Base-by-base conservation (phyloP, 192 early-diverging fungal species). In the Coemansia sp. region DNA sequence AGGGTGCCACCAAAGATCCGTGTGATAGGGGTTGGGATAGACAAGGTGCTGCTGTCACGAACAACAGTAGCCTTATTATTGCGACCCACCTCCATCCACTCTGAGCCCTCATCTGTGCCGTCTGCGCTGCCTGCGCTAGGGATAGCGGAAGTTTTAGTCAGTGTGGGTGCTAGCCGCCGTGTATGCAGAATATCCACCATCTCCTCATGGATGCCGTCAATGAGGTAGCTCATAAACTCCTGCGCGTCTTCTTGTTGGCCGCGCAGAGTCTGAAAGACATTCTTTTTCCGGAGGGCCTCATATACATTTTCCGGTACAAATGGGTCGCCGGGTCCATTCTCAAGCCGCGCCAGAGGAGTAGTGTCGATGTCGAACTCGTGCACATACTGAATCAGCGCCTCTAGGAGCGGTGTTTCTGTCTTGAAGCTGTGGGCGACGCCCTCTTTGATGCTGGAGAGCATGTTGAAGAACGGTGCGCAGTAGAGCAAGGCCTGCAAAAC, bases 231-330 rank as follows among this genome's bases (percentile, higher is more conserved):
- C 53, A 98, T 71, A 73, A 95, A 98, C 65, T 99, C 95, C 40
- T 98, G 90, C 2, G 94, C 93, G 56, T 99, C 97, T 56, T 99
- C 93, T 65, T 99, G 97, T 39, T 89, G 81, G 2, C 93, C 93
- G 58, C 87, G 85, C 59, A 89, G 77, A 1, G 89, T 85, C 32
- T 93, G 84, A 41, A 94, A 87, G 17, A 85, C 75, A 39, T 88
- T 91, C 54, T 82, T 78, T 13, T 83, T 78, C 42, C 87, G 77
- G 25, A 99, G 59, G 9, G 93, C 88, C 39, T 92, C 83, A 50
- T 99, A 97, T 10, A 99, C 91, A 67, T 89, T 87, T 46, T 94
- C 93, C 0, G 95, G 94, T 11, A 89, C 85, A 78, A 99, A 91
- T 0, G 89, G 78, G n/a, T 85, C 78, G 18, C 82, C 84, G 40